Evolutionary conservation across 305 asterid genomes (phyloP).

Genomic region (Fraxinus ornus): DNA sequence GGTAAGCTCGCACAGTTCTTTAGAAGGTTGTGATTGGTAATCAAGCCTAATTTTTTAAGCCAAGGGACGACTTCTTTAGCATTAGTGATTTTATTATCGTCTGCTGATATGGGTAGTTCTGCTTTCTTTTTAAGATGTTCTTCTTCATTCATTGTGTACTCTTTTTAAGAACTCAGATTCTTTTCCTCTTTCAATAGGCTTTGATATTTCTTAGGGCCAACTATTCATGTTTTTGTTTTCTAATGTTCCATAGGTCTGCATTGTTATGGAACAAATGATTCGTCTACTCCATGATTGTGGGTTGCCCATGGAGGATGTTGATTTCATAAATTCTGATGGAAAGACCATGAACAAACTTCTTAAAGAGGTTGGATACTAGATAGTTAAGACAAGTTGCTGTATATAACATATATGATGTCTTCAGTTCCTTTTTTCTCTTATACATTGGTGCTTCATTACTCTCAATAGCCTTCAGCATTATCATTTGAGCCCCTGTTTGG

Average conservation of each 20-base stretch:
- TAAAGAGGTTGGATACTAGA: slow-evolving; percentile 59
- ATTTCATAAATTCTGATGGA: slow-evolving; percentile 92
- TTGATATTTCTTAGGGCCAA: not conserved
- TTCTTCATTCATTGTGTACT: not conserved
- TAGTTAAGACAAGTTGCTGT: slow-evolving; percentile 11
- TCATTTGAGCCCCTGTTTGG: not conserved
- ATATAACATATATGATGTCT: not conserved
- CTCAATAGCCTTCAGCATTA: not conserved
- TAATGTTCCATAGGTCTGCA: slow-evolving; percentile 54
- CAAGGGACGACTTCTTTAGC: not conserved
- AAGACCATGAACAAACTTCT: slow-evolving; percentile 80
- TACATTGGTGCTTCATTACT: not conserved
- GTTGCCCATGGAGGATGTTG: slow-evolving; percentile 78
- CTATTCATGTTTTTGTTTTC: not conserved
- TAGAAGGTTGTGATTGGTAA: not conserved
- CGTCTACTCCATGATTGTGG: slow-evolving; percentile 93
- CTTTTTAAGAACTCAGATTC: not conserved
- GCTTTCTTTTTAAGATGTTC: not conserved
- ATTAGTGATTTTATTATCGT: not conserved
- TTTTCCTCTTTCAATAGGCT: not conserved
- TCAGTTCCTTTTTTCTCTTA: not conserved
- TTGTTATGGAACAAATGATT: slow-evolving; percentile 94
- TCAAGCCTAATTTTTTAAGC: not conserved
- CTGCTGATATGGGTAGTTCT: not conserved
- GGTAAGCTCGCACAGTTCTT: slow-evolving; percentile 35